Evolutionary conservation across 2,329 filamentous ascomycete genomes (phyloP).

Genomic region (Colletotrichum sp.): DNA sequence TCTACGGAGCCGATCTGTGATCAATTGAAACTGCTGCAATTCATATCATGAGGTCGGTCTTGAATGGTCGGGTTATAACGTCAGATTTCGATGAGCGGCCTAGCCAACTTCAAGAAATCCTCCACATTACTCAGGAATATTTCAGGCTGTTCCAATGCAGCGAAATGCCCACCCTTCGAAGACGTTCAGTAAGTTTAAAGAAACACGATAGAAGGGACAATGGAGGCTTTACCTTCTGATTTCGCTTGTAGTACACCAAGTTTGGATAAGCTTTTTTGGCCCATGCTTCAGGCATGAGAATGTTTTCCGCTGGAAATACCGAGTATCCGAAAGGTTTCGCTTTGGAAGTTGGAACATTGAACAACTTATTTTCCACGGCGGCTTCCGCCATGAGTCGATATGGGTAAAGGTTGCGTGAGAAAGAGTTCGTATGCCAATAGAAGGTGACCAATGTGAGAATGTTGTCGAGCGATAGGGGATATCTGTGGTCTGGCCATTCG

Average conservation of each 20-base stretch:
- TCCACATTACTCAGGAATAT: neutral
- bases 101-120: neutral
- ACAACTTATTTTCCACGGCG: neutral
- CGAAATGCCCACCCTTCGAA: neutral
- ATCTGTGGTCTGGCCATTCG: slow-evolving; percentile 52
- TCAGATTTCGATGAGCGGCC: neutral
- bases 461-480: slow-evolving; percentile 38
- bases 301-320: neutral
- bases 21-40: neutral
- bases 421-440: slow-evolving; percentile 60
- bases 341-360: neutral
- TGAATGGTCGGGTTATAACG: neutral
- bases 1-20: neutral
- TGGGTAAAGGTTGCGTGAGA: slow-evolving; percentile 49
- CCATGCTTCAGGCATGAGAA: neutral
- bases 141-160: neutral
- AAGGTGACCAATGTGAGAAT: slow-evolving; percentile 56
- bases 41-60: neutral
- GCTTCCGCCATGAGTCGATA: neutral
- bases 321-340: neutral
- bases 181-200: neutral
- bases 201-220: neutral
- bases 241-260: neutral
- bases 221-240: neutral
- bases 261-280: neutral